Percentiles rank a stretch among this genome's conserved stretches.
phyloP scores from a whole-genome alignment of 2,329 filamentous ascomycete species.

The Pestalotiopsis sp. region DNA sequence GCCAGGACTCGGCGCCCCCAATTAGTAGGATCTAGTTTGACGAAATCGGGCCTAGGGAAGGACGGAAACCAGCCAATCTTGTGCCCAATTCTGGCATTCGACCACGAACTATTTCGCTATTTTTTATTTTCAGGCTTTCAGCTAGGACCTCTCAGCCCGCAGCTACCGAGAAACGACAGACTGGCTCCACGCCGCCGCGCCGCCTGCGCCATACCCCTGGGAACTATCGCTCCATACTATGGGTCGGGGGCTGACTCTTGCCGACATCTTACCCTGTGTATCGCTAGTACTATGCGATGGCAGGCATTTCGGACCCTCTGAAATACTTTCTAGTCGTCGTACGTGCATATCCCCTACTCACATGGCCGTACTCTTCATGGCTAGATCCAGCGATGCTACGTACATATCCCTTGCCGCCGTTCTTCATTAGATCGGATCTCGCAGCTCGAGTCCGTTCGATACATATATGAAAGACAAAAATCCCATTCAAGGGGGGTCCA shows the following conservation, averaged over 20 bases:
- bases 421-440: background rate
- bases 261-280: background rate
- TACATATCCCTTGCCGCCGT: background rate
- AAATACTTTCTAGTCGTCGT: background rate
- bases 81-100: background rate
- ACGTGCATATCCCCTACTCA: background rate
- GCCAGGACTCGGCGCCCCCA: background rate
- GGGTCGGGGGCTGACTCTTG: background rate
- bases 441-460: background rate
- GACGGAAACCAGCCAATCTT: constrained; percentile 4
- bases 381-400: background rate
- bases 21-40: background rate
- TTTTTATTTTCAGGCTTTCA: constrained; percentile 1
- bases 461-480: constrained; percentile 11
- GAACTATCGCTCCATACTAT: background rate
- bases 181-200: constrained; percentile 3
- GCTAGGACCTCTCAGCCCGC: constrained; percentile 1
- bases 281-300: background rate
- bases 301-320: background rate
- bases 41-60: constrained; percentile 2
- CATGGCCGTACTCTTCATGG: background rate
- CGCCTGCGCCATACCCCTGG: background rate
- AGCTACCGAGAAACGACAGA: background rate
- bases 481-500: background rate
- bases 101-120: constrained; percentile 4